Evolutionary conservation across 805 yeast species (phyloP).

Genomic region (Millerozyma acaciae): DNA sequence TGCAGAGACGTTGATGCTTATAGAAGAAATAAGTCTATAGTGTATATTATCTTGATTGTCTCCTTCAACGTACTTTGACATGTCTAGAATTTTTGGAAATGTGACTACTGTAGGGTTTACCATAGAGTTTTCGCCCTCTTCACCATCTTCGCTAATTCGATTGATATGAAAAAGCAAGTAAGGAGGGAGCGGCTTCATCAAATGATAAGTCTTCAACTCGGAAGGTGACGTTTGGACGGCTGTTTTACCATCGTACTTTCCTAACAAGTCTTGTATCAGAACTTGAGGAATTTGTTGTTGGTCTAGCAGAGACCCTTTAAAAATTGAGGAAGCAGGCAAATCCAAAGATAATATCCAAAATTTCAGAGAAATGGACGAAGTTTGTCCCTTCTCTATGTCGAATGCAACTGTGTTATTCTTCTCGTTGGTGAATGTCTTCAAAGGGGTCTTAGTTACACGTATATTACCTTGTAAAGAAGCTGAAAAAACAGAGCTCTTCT

Average conservation of each 20-base stretch:
- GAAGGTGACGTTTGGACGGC: conserved; percentile 30
- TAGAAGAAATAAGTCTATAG: conserved; percentile 33
- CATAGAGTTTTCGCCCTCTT: conserved; percentile 4
- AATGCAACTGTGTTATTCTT: conserved; percentile 19
- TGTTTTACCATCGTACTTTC: conserved; percentile 31
- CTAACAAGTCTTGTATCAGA: conserved; percentile 40
- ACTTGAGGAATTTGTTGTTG: conserved; percentile 48
- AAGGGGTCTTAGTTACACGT: conserved; percentile 17
- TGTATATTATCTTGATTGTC: conserved; percentile 14
- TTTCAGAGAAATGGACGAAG: conserved; percentile 7
- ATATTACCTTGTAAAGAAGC: conserved; percentile 54
- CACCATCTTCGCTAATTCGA: conserved; percentile 28
- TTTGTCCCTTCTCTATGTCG: conserved; percentile 8
- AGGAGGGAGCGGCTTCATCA: conserved; percentile 45
- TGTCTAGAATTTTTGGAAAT: conserved; percentile 44
- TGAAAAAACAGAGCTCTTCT: conserved; percentile 20
- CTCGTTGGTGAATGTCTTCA: conserved; percentile 9
- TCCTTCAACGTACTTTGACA: conserved; percentile 24
- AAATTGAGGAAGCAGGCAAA: conserved; percentile 39
- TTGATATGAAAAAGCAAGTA: conserved; percentile 55
- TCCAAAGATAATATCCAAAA: conserved; percentile 59
- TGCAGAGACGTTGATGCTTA: conserved; percentile 12
- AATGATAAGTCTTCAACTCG: conserved; percentile 33
- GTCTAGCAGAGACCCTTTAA: conserved; percentile 1
- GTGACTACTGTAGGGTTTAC: conserved; percentile 55